Percentiles rank a stretch among this genome's conserved stretches.
phyloP scores from a whole-genome alignment of 805 yeast species.

The Candida suzukii region DNA sequence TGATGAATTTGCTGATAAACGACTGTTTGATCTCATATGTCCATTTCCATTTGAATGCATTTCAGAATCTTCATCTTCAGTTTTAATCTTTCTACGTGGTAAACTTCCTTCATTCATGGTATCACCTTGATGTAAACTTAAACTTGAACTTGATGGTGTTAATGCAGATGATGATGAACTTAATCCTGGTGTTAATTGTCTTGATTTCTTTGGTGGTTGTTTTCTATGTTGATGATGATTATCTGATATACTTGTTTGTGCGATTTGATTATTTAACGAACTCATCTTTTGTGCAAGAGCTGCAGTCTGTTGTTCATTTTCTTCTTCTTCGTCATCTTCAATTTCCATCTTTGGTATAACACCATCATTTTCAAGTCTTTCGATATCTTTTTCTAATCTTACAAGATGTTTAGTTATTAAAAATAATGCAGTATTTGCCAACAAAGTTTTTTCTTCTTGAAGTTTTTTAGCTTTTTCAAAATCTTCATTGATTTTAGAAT shows the following conservation, averaged over 20 bases:
- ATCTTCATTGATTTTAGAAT: constrained; percentile 62
- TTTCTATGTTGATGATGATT: constrained; percentile 8
- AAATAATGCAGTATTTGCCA: constrained; percentile 81
- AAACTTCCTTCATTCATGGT: not conserved
- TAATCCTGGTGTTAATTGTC: constrained; percentile 13
- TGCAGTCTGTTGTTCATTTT: not conserved
- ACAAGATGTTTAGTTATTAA: constrained; percentile 68
- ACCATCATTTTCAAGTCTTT: constrained; percentile 75
- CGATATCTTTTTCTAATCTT: constrained; percentile 68
- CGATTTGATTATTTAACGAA: not conserved
- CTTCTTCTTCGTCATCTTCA: constrained; percentile 8
- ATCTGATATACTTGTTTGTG: constrained; percentile 8
- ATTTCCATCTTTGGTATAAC: constrained; percentile 49
- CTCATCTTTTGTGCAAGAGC: not conserved
- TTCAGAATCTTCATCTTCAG: constrained; percentile 16
- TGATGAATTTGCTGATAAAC: not conserved
- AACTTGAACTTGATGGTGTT: constrained; percentile 6
- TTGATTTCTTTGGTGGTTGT: constrained; percentile 8
- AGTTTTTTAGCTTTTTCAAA: constrained; percentile 49
- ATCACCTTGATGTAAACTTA: not conserved
- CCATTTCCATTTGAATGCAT: constrained; percentile 7
- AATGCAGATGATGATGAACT: not conserved
- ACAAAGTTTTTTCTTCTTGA: constrained; percentile 70
- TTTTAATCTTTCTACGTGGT: constrained; percentile 8
- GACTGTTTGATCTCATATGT: not conserved